A percentile compares a stretch with the other conserved stretches of the same genome.
Evolutionary conservation across 2,329 filamentous ascomycete genomes (phyloP).

Genomic region (Pestalotiopsis fici): DNA sequence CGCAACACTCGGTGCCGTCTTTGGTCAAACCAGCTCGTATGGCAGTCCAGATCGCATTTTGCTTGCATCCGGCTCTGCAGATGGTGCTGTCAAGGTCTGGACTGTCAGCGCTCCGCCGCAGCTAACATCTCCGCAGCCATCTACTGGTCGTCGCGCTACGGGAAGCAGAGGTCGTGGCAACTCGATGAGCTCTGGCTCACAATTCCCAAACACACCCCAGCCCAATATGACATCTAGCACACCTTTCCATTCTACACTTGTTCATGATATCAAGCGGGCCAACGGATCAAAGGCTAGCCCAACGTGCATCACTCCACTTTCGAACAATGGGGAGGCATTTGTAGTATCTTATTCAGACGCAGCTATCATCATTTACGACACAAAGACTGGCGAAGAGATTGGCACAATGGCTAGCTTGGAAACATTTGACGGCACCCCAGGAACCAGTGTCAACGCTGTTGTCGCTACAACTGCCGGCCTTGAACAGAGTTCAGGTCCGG

Average conservation of each 20-base stretch:
- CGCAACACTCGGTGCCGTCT: conserved; percentile 76
- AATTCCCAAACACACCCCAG: conserved; percentile 87
- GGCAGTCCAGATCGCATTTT: conserved; percentile 84
- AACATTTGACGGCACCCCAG: conserved; percentile 82
- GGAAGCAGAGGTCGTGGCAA: conserved; percentile 73
- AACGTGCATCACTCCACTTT: conserved; percentile 91
- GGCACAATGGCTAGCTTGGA: conserved; percentile 91
- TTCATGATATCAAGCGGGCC: conserved; percentile 79
- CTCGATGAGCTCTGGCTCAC: conserved; percentile 91
- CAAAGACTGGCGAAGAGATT: conserved; percentile 85
- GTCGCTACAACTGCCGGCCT: conserved; percentile 84
- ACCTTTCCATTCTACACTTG: conserved; percentile 83
- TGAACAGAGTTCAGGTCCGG: conserved; percentile 65
- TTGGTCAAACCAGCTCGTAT: conserved; percentile 73
- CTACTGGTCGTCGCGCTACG: conserved; percentile 53
- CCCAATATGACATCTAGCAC: conserved; percentile 83
- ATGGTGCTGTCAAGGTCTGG: conserved; percentile 92
- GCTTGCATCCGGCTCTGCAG: conserved; percentile 87
- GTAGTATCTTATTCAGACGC: conserved; percentile 93
- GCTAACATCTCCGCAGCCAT: conserved; percentile 74
- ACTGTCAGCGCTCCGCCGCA: conserved; percentile 90
- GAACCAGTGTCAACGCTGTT: conserved; percentile 85
- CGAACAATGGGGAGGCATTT: conserved; percentile 79
- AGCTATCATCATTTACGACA: conserved; percentile 89
- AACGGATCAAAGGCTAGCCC: conserved; percentile 71